Percentiles rank a stretch among this genome's conserved stretches.
These are phyloP conservation scores for Ambrosiella cleistominuta DNA, from an alignment of 2,329 filamentous ascomycete genomes.

Conservation along the genomic window DNA sequence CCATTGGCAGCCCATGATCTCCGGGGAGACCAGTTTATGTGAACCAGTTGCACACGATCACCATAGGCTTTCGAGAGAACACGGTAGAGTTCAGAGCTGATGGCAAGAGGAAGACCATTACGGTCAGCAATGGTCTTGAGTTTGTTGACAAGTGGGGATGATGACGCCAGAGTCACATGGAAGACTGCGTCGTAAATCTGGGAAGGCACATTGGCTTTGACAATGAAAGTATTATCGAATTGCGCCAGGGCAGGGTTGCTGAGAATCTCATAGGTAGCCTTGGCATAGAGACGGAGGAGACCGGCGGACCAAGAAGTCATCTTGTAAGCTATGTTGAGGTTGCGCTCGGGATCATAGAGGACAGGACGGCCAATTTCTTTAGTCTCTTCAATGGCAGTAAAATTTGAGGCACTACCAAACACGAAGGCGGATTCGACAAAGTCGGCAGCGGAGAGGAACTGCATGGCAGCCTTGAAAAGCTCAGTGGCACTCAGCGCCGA, in stretches of 20 bases:
- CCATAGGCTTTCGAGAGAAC: slow-evolving; percentile 54
- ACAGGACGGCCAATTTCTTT: slow-evolving; percentile 38
- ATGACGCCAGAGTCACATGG: slow-evolving; percentile 19
- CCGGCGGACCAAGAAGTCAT: slow-evolving; percentile 75
- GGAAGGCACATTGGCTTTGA: slow-evolving; percentile 34
- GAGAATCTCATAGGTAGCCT: slow-evolving; percentile 54
- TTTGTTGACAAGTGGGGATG: slow-evolving; percentile 18
- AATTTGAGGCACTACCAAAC: slow-evolving; percentile 23
- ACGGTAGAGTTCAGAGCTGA: slow-evolving; percentile 41
- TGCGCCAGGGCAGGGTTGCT: slow-evolving; percentile 58
- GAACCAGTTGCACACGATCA: slow-evolving; percentile 53
- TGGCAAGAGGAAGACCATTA: slow-evolving; percentile 27
- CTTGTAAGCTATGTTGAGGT: slow-evolving; percentile 74
- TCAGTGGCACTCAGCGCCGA: slow-evolving; percentile 76
- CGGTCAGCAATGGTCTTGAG: slow-evolving; percentile 15
- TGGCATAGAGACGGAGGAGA: slow-evolving; percentile 56
- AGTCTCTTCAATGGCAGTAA: slow-evolving; percentile 20
- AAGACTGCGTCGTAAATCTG: slow-evolving; percentile 36
- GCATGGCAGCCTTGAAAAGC: slow-evolving; percentile 85
- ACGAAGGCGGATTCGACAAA: slow-evolving; percentile 48
- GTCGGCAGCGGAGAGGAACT: slow-evolving; percentile 63
- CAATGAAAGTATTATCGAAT: slow-evolving; percentile 72
- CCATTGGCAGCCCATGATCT: slow-evolving; percentile 19
- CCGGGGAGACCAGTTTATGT: slow-evolving; percentile 29
- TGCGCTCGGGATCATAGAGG: slow-evolving; percentile 57